Percentiles rank a stretch among this genome's conserved stretches.
Conservation (phyloP, 108 stramenopile genomes). For the Nitzschia palea region DNA sequence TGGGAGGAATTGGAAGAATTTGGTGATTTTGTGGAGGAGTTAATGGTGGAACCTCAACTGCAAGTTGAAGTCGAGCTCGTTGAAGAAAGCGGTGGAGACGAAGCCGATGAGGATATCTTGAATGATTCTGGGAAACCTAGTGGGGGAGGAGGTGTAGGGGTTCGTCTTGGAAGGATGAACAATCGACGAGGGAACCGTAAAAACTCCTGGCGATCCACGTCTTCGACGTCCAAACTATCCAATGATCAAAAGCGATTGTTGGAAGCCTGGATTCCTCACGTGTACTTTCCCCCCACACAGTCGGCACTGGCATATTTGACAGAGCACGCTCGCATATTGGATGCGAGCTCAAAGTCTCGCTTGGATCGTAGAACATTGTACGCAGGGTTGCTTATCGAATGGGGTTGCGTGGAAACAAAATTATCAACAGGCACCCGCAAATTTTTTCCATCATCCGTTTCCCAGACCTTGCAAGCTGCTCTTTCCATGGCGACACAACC, state of each 20-base stretch:
- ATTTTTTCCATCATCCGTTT: slow-evolving; percentile 47
- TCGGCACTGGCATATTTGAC: slow-evolving; percentile 22
- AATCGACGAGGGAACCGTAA: slow-evolving; percentile 18
- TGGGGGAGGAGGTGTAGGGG: slow-evolving; percentile 44
- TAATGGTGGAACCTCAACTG: slow-evolving; percentile 21
- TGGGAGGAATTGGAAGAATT: slow-evolving; percentile 45
- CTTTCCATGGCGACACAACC: slow-evolving; percentile 81
- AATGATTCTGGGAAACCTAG: background rate
- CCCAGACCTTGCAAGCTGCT: slow-evolving; percentile 66
- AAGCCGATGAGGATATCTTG: slow-evolving; percentile 21
- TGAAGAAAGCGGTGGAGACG: slow-evolving; percentile 29
- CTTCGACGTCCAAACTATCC: slow-evolving; percentile 15
- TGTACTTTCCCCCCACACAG: slow-evolving; percentile 64
- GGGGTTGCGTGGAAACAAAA: slow-evolving; percentile 42
- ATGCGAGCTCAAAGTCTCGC: slow-evolving; percentile 58
- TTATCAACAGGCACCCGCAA: slow-evolving; percentile 48
- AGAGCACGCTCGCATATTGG: slow-evolving; percentile 34
- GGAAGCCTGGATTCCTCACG: slow-evolving; percentile 61
- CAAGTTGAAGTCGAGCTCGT: slow-evolving; percentile 56
- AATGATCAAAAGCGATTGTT: slow-evolving; percentile 28
- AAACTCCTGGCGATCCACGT: background rate
- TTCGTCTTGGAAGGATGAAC: slow-evolving; percentile 39
- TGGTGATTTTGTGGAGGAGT: slow-evolving; percentile 8
- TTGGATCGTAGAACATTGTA: slow-evolving; percentile 83
- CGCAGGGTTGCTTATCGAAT: slow-evolving; percentile 66